Evolutionary conservation across 164 flowering plant genomes (phyloP).

Genomic region (Piper betle): DNA sequence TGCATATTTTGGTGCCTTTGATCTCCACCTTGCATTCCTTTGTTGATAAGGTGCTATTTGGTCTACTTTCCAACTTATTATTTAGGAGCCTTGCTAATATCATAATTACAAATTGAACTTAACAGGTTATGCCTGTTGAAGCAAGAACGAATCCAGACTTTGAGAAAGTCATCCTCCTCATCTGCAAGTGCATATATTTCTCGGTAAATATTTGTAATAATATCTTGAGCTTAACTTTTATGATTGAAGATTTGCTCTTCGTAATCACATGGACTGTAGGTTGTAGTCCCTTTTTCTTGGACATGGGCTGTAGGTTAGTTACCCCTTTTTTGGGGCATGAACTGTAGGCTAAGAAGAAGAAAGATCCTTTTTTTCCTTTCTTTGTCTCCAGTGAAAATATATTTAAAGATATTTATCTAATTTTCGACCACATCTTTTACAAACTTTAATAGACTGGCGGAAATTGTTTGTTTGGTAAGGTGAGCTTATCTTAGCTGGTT

Average conservation of each 20-base stretch:
- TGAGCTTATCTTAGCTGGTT: background rate
- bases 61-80: background rate
- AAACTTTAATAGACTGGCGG: background rate
- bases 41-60: constrained; percentile 35
- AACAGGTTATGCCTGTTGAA: constrained; percentile 28
- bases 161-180: constrained; percentile 41
- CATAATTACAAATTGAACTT: constrained; percentile 5
- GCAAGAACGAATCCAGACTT: constrained; percentile 22
- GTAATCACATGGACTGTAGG: background rate
- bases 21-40: constrained; percentile 34
- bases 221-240: background rate
- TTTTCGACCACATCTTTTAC: background rate
- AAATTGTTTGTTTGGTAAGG: background rate
- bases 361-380: too few relatives aligned
- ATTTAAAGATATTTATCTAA: background rate
- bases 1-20: constrained; percentile 58
- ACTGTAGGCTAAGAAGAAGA: too few relatives aligned
- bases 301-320: too few relatives aligned
- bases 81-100: background rate
- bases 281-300: background rate
- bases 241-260: background rate
- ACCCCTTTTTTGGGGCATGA: too few relatives aligned
- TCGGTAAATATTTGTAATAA: constrained; percentile 43
- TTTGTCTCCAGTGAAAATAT: background rate
- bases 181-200: constrained; percentile 69